Base-by-base conservation (phyloP, 2,329 filamentous ascomycete species). In the Paraconiothyrium brasiliense region DNA sequence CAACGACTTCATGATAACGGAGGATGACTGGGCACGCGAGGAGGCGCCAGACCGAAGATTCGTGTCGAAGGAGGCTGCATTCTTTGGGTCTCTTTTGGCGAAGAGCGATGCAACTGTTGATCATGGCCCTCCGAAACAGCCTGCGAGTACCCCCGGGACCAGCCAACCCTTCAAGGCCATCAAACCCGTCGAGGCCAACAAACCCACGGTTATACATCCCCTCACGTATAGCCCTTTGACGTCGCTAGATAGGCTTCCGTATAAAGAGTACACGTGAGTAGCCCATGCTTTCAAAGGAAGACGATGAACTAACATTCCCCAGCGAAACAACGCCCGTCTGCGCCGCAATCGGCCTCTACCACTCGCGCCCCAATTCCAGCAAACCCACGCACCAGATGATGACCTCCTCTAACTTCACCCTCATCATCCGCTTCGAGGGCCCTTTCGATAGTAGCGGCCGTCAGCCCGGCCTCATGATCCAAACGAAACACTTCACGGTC, bases 351-450 rank as follows among this genome's bases (percentile, higher is more conserved):
- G 37, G 52, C 24, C 27, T 46, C 2, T 44, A 34, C 27, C 37
- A 6, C 10, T 22, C 27, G 14, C 24, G 39, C 3, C 24, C 39
- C 27, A 11, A 44, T 4, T 3, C 16, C 7, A 7, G 24, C 16
- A 54, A 54, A 7, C 37, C 39, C 35, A 43, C 22, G 2, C 10
- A 46, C 37, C 39, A 39, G 7, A 14, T 34, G 9, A 55, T 55
- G 52, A 46, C 13, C 7, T 55, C 52, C 14, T 11, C 24, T 1
- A 32, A 34, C 14, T 55, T 55, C 52, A 46, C 16, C 27, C 34
- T 55, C 39, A 14, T 46, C 39, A 46, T 55, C 52, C 52, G 52
- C 9, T 5, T 22, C 9, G 27, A 35, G 22, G 52, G 52, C 39
- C 39, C 39, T 5, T 55, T 55, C 27, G 52, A 55, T 39, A 9